Percentiles rank a stretch among this genome's conserved stretches.
Evolutionary conservation across 306 rosid species (phyloP).

Genomic region (Dryas octopetala): DNA sequence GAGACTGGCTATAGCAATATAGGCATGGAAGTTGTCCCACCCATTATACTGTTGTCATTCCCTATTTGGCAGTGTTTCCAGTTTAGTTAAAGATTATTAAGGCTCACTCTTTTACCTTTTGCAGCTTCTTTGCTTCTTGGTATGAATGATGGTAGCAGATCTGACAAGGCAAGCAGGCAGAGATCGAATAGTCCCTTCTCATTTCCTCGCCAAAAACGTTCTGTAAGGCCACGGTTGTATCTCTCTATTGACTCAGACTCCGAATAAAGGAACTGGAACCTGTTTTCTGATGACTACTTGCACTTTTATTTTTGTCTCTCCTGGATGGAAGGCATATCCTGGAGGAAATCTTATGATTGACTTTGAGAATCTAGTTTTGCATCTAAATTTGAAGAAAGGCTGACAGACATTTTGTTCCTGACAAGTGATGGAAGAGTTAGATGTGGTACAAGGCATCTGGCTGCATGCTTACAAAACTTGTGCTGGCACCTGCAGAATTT

Average conservation of each 20-base stretch:
- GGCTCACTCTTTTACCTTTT: constrained; percentile 39
- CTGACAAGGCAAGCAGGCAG: constrained; percentile 64
- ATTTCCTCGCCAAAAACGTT: constrained; percentile 97
- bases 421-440: constrained; percentile 21
- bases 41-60: constrained; percentile 1
- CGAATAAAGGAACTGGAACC: constrained; percentile 49
- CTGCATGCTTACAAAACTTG: constrained; percentile 6
- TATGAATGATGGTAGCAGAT: constrained; percentile 58
- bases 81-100: constrained; percentile 3
- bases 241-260: constrained; percentile 90
- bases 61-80: constrained; percentile 1
- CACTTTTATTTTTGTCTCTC: constrained; percentile 12
- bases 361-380: constrained; percentile 33
- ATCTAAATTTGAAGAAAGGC: constrained; percentile 30
- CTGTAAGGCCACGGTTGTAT: constrained; percentile 67
- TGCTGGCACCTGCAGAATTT: constrained; percentile 30
- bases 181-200: constrained; percentile 91
- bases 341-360: constrained; percentile 25
- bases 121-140: constrained; percentile 93
- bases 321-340: constrained; percentile 17
- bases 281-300: constrained; percentile 19
- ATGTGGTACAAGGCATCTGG: constrained; percentile 26
- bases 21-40: neutral
- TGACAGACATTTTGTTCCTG: constrained; percentile 43
- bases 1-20: neutral